Percentiles rank a stretch among this genome's conserved stretches.
Evolutionary conservation across 768 basidiomycete genomes (phyloP).

Genomic region (Naganishia randhawae): DNA sequence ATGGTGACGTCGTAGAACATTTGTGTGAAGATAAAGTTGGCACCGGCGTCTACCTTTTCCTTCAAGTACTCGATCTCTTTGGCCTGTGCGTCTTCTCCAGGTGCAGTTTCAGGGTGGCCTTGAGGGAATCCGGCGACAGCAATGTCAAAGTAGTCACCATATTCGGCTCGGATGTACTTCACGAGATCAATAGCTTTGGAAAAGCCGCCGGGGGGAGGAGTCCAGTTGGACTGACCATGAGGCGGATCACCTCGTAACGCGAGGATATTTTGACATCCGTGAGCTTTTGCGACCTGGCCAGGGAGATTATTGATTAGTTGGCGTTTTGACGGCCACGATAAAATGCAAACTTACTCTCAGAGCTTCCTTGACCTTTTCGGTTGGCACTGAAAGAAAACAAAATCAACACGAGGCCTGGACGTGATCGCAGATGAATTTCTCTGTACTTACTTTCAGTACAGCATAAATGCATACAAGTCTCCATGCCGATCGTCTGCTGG

Average conservation of each 20-base stretch:
- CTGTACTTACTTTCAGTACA: slow-evolving; percentile 72
- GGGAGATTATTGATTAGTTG: too few species aligned
- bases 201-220: slow-evolving; percentile 86
- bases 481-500: slow-evolving; percentile 84
- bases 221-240: slow-evolving; percentile 81
- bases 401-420: background rate
- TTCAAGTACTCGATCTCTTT: slow-evolving; percentile 81
- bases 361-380: slow-evolving; percentile 87
- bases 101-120: slow-evolving; percentile 61
- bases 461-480: slow-evolving; percentile 98
- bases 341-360: slow-evolving; percentile 61
- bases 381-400: slow-evolving; percentile 59
- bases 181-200: slow-evolving; percentile 88
- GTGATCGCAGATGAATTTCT: background rate
- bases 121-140: slow-evolving; percentile 92
- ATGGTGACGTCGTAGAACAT: slow-evolving; percentile 94
- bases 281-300: slow-evolving; percentile 74
- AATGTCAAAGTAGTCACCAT: slow-evolving; percentile 92
- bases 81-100: slow-evolving; percentile 55
- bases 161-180: slow-evolving; percentile 71
- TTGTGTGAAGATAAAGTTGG: slow-evolving; percentile 92
- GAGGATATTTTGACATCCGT: slow-evolving; percentile 87
- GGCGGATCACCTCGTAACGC: slow-evolving; percentile 92
- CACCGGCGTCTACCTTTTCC: slow-evolving; percentile 85
- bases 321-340: too few species aligned